phyloP scores from a whole-genome alignment of 73 alveolate genomes.

The Blepharisma japonicum region DNA sequence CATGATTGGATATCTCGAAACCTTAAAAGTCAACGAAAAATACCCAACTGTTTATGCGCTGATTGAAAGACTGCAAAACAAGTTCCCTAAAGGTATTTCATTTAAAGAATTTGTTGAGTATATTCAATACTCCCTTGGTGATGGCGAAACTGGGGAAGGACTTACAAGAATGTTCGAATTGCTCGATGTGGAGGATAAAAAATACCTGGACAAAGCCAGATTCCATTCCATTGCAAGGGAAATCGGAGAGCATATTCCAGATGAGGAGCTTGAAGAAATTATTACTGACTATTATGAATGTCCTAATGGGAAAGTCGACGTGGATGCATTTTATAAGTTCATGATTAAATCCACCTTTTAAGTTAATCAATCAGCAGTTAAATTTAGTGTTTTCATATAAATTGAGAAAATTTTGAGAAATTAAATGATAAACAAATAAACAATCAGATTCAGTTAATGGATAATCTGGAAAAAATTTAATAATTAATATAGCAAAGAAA shows the following conservation, averaged over 20 bases:
- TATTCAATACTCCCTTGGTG: conserved; percentile 43
- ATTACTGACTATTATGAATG: conserved; percentile 50
- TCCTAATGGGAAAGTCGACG: conserved; percentile 62
- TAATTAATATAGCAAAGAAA: no score
- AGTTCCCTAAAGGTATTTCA: conserved; percentile 48
- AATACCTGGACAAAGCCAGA: conserved; percentile 45
- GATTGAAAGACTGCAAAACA: conserved; percentile 41
- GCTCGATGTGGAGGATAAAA: conserved; percentile 54
- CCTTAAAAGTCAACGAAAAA: conserved; percentile 44
- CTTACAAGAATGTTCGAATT: conserved; percentile 51
- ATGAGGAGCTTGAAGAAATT: conserved; percentile 57
- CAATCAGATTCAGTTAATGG: no score
- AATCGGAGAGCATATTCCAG: conserved; percentile 54
- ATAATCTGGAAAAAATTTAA: no score
- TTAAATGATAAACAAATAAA: no score
- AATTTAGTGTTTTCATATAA: no score
- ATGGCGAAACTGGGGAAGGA: conserved; percentile 45
- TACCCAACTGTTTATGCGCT: conserved; percentile 37
- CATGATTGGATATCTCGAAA: conserved; percentile 30
- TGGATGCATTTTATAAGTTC: conserved; percentile 63
- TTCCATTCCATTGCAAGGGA: conserved; percentile 48
- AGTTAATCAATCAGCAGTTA: not conserved
- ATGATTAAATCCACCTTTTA: conserved; percentile 25
- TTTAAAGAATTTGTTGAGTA: conserved; percentile 63
- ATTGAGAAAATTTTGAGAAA: no score